Base-by-base conservation (phyloP, 78 protist genomes). In the Reticulomyxa filosa region DNA sequence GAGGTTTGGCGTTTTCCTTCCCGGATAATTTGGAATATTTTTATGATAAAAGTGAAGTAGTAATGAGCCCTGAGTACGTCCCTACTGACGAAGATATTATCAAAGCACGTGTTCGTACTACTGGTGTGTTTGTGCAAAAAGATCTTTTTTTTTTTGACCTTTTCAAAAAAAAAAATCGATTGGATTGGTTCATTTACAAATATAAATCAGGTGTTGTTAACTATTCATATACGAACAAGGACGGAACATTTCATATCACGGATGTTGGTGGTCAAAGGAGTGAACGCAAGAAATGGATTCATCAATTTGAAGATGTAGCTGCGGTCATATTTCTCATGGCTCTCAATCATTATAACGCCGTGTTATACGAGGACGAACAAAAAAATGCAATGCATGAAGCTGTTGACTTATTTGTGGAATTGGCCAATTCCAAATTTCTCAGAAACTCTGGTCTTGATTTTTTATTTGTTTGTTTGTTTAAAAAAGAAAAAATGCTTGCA, bases 101-200 rank as follows among this genome's bases (percentile, higher is more conserved):
- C 61, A 77, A 85, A 34, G 46, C 84, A 30, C 79, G 95, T 22
- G 86, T 83, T 6, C 73, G 78, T 57, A 89, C 95, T 10, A 84
- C 89, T 10, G 95, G 95, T 27, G 83, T 59, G 5, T 11, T 59
- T 10, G 65, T 38, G 30, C 65, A 17, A 7, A 55, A 22, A n/a
- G n/a, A n/a, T n/a, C n/a, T n/a, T n/a, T n/a, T n/a, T n/a, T n/a
- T n/a, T n/a, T n/a, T n/a, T n/a, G n/a, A n/a, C n/a, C n/a, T n/a
- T n/a, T n/a, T n/a, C n/a, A n/a, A n/a, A n/a, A n/a, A n/a, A n/a
- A n/a, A n/a, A n/a, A n/a, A n/a, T n/a, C n/a, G n/a, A n/a, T n/a
- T n/a, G n/a, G n/a, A n/a, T n/a, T n/a, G n/a, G n/a, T n/a, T n/a
- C n/a, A n/a, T n/a, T n/a, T n/a, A n/a, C n/a, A n/a, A n/a, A n/a